phyloP scores from a whole-genome alignment of 1,284 basidiomycete species.

The Cutaneotrichosporon sp. region DNA sequence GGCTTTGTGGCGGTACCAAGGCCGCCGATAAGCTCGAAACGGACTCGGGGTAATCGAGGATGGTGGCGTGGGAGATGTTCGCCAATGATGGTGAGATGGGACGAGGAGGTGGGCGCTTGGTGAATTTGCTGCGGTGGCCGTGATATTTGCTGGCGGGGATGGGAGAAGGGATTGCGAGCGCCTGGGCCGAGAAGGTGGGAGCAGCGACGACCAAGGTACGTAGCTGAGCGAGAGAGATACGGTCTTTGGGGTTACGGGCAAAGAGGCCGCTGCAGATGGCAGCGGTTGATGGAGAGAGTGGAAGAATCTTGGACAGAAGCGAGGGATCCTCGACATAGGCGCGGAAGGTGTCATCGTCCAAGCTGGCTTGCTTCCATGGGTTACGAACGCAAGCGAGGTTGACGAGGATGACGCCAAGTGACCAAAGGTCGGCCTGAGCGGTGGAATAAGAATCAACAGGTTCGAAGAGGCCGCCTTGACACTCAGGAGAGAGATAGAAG shows the following conservation, averaged over 20 bases:
- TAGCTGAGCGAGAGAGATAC: slow-evolving; percentile 60
- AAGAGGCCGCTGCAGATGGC: slow-evolving; percentile 58
- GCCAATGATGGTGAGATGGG: neutral
- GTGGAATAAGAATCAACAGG: slow-evolving; percentile 64
- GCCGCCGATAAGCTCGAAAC: neutral
- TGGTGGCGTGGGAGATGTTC: neutral
- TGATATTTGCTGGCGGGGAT: neutral
- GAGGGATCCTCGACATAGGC: slow-evolving; percentile 63
- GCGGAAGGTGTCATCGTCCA: slow-evolving; percentile 66
- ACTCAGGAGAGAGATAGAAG: slow-evolving; percentile 77
- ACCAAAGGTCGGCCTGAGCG: slow-evolving; percentile 80
- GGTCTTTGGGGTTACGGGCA: slow-evolving; percentile 54
- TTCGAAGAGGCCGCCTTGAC: slow-evolving; percentile 65
- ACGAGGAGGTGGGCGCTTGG: no score
- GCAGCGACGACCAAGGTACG: slow-evolving; percentile 57
- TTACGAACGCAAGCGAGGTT: slow-evolving; percentile 83
- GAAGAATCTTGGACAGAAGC: slow-evolving; percentile 65
- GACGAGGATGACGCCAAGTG: slow-evolving; percentile 85
- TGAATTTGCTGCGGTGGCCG: no score
- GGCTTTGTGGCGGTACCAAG: neutral
- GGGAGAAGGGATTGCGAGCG: neutral
- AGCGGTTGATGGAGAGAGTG: slow-evolving; percentile 55
- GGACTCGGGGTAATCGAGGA: neutral
- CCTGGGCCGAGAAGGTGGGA: slow-evolving; percentile 58
- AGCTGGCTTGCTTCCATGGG: slow-evolving; percentile 76